Evolutionary conservation across 306 rosid genomes (phyloP), one percentile per base, ranked within the genome.

Genomic region (Corylus avellana): DNA sequence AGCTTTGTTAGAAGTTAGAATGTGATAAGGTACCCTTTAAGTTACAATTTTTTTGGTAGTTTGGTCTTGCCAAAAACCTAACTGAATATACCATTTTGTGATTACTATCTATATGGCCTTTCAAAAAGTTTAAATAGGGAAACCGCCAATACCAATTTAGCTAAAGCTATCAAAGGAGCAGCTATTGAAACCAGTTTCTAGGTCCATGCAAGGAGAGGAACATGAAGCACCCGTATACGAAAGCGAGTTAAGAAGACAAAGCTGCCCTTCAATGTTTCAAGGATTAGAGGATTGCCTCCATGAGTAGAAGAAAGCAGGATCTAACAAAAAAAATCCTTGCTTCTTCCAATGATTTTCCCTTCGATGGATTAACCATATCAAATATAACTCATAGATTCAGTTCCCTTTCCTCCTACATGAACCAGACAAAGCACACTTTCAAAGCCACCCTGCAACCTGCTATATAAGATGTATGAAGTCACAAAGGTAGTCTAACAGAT

Each of bases 311-410:
- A 67, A 42, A 39, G 51, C 18, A 67, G 42, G 3, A n/a, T 18
- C 50, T 42, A 67, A 20, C 32, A 1, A 39, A 39, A 32, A 32
- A 68, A 68, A n/a, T 42, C 5, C 50, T n/a, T 68, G 27, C 72
- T 68, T 67, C 72, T 42, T 67, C 72, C 72, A 67, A 17, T 42
- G 72, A 18, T 67, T 17, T 63, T 4, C 47, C 20, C 46, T 12
- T 13, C 14, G 3, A 35, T 29, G 70, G 46, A 63, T 63, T 63
- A 5, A 32, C 18, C 11, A n/a, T 42, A 18, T 39, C 14, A n/a
- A 68, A 44, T 25, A 68, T 42, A 17, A 18, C 27, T 42, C 29
- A 10, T 39, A 39, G 50, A 68, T 68, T 68, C 53, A 68, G 27
- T 68, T 39, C 18, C 51, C 50, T 42, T 42, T n/a, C 27, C 25